Evolutionary conservation across 306 rosid species (phyloP).

Genomic region (Carpinus fangiana): DNA sequence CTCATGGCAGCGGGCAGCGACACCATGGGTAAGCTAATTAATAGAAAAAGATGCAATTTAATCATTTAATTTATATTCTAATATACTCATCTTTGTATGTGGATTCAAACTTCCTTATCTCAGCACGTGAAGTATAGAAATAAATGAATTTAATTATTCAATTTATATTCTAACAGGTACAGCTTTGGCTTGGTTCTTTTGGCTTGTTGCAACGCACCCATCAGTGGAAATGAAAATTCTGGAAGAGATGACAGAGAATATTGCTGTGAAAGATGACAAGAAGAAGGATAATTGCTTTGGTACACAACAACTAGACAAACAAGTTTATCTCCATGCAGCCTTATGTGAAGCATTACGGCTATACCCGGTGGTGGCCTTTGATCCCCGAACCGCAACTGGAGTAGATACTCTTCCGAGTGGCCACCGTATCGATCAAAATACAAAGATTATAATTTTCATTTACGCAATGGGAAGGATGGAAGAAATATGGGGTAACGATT

Average conservation of each 20-base stretch:
- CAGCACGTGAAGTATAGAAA: too few species aligned
- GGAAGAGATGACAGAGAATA: not conserved
- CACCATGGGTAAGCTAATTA: not conserved
- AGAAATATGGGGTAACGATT: constrained; percentile 36
- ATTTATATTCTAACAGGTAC: too few species aligned
- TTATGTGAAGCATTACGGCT: constrained; percentile 39
- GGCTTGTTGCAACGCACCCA: constrained; percentile 4
- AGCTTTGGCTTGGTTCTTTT: not conserved
- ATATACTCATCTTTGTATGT: too few species aligned
- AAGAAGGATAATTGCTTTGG: not conserved
- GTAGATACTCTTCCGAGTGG: constrained; percentile 39
- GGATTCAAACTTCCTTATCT: too few species aligned
- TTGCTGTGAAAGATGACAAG: not conserved
- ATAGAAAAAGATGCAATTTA: too few species aligned
- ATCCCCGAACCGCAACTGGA: constrained; percentile 19
- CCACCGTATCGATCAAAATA: constrained; percentile 15
- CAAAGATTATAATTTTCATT: constrained; percentile 1
- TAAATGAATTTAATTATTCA: too few species aligned
- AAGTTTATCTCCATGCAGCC: constrained; percentile 33
- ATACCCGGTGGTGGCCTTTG: constrained; percentile 31
- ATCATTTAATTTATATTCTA: too few species aligned
- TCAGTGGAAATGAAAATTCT: constrained; percentile 32
- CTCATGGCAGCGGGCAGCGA: constrained; percentile 10
- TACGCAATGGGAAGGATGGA: constrained; percentile 45
- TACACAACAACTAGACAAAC: constrained; percentile 8